Evolutionary conservation across 2,329 filamentous ascomycete species (phyloP), one percentile per base, ranked within the genome.

Genomic region (Zalaria sp.): DNA sequence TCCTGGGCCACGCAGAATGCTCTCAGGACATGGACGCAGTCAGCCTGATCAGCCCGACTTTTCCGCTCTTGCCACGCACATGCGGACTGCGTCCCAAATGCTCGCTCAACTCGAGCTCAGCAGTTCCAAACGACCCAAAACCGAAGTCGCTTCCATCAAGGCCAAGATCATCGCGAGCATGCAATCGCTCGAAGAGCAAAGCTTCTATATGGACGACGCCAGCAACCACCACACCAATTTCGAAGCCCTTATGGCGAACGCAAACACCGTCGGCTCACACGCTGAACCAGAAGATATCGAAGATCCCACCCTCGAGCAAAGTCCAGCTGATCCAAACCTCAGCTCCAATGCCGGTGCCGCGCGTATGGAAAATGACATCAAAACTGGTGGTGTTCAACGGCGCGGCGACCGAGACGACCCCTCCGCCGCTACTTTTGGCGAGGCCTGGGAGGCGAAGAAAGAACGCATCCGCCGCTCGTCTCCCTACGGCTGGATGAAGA

Each of bases 161-260:
- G 79, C 83, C 34, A 87, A 85, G 62, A 91, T 91, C 48, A 91
- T 91, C 52, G 84, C 84, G 3, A 89, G 83, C 58, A 91, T 91
- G 85, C 84, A 91, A 58, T 86, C 74, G 49, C 64, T 91, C 5
- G 84, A 91, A 59, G 85, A 91, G 59, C 81, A 89, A 57, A 88
- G 79, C 56, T 91, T 91, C 52, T 78, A 86, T 39, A 64, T 76
- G 2, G 82, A 87, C 47, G 82, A 87, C 39, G 18, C 18, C 18
- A 66, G 67, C n/a, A 52, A 53, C 4, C 72, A 77, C 45, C 72
- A 76, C 0, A 81, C 83, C 11, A 88, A 80, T 0, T 89, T 91
- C 50, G 84, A 89, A 51, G 77, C 75, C 43, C 89, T 91, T 54
- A 86, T 91, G 61, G 81, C 81, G 25, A 82, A 82, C 54, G 72